Percentiles rank a stretch among this genome's conserved stretches.
These are phyloP conservation scores for Cyanidiococcus yangmingshanensis DNA, from an alignment of 23 red algal species.

Conservation along the genomic window DNA sequence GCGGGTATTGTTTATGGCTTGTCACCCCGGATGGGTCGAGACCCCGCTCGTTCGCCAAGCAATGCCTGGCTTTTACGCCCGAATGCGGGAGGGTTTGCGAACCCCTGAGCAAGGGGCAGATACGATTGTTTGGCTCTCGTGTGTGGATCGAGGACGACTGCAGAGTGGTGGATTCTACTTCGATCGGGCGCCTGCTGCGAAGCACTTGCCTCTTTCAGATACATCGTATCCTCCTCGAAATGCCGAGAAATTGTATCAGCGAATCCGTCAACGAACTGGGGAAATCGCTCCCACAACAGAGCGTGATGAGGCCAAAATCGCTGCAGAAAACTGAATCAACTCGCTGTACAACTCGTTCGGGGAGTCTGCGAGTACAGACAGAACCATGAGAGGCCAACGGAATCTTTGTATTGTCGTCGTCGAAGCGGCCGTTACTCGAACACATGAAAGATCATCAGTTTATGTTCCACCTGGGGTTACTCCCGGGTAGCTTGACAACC, in stretches of 20 bases:
- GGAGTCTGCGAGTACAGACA: no score
- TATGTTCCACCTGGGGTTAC: no score
- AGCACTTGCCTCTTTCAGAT: slow-evolving; percentile 42
- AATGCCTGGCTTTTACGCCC: slow-evolving; percentile 63
- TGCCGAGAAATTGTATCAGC: slow-evolving; percentile 8
- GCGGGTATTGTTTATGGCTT: slow-evolving; percentile 36
- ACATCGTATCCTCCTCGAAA: slow-evolving; percentile 28
- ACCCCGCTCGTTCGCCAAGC: slow-evolving; percentile 47
- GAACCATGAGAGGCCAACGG: no score
- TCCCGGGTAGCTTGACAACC: no score
- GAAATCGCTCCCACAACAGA: not conserved
- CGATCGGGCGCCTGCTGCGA: slow-evolving; percentile 33
- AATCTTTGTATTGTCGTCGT: no score
- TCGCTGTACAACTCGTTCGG: no score
- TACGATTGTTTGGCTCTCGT: slow-evolving; percentile 60
- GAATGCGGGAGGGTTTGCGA: slow-evolving; percentile 37
- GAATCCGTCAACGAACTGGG: not conserved
- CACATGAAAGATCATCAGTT: no score
- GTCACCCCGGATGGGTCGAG: slow-evolving; percentile 80
- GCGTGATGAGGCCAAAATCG: not conserved
- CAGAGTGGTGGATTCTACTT: slow-evolving; percentile 44
- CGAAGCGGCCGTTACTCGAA: no score
- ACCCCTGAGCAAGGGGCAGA: slow-evolving; percentile 71
- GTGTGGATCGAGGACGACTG: slow-evolving; percentile 27
- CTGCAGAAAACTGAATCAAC: no score